phyloP scores from a whole-genome alignment of 164 flowering plant genomes.

The Liquidambar formosana region DNA sequence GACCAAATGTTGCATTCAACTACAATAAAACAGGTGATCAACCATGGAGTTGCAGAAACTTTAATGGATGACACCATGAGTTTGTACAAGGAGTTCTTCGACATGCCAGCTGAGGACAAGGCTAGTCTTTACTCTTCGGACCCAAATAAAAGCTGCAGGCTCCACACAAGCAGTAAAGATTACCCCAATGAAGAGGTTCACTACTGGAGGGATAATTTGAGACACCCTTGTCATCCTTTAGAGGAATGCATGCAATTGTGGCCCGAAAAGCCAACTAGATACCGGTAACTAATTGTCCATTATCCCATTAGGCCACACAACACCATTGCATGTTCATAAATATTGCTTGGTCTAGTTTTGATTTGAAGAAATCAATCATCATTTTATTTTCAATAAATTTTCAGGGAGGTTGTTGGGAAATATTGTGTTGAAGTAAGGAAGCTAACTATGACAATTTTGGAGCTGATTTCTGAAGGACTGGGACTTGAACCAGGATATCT shows the following conservation, averaged over 20 bases:
- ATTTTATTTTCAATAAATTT: background rate
- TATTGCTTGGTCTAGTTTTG: no score
- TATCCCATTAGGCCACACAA: no score
- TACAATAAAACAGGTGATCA: slow-evolving; percentile 25
- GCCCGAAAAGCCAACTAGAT: slow-evolving; percentile 48
- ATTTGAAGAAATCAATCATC: no score
- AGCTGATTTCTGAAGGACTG: slow-evolving; percentile 37
- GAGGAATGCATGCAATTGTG: slow-evolving; percentile 33
- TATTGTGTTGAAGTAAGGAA: slow-evolving; percentile 32
- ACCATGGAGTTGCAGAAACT: slow-evolving; percentile 33
- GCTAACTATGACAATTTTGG: slow-evolving; percentile 25
- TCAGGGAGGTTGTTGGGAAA: slow-evolving; percentile 37
- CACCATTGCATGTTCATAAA: no score
- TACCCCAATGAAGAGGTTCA: no score
- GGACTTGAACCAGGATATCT: slow-evolving; percentile 34
- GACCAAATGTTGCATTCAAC: background rate
- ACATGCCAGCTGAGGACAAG: slow-evolving; percentile 35
- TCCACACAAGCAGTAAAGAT: no score
- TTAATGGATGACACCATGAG: no score
- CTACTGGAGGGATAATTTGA: no score
- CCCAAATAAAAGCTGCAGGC: slow-evolving; percentile 25
- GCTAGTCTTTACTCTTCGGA: slow-evolving; percentile 24
- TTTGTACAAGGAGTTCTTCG: slow-evolving; percentile 28
- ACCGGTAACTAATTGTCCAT: slow-evolving; percentile 31
- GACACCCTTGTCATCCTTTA: no score